These are phyloP conservation scores for Cystobasidiaceae sp. DNA, from an alignment of 1,284 basidiomycete species.

Conservation along the genomic window DNA sequence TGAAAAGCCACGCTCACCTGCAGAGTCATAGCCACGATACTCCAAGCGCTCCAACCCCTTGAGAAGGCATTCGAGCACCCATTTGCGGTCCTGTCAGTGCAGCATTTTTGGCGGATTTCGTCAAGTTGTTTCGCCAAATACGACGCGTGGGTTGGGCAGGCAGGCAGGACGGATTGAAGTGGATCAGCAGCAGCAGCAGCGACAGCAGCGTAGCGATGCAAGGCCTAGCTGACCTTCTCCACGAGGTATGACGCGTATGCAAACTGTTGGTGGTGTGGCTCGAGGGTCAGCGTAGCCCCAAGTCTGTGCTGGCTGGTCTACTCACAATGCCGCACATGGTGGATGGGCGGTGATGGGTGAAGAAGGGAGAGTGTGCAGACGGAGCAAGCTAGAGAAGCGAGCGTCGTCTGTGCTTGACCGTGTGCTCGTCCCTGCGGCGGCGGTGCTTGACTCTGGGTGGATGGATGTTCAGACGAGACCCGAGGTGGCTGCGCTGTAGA, in stretches of 20 bases:
- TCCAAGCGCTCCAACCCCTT: constrained; percentile 92
- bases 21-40: constrained; percentile 95
- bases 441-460: too few species aligned
- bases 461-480: too few species aligned
- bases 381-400: too few species aligned
- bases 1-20: too few species aligned
- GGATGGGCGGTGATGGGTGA: neutral
- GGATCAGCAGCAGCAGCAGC: neutral
- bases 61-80: constrained; percentile 84
- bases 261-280: constrained; percentile 51
- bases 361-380: neutral
- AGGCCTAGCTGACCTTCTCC: constrained; percentile 63
- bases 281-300: neutral
- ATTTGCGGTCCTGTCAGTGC: constrained; percentile 77
- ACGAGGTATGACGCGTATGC: constrained; percentile 87
- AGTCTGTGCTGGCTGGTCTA: neutral
- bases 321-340: constrained; percentile 29
- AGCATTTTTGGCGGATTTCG: neutral
- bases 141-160: neutral
- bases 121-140: neutral
- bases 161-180: neutral
- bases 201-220: neutral
- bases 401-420: neutral
- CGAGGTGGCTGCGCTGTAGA: too few species aligned
- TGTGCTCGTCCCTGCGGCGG: too few species aligned